Base-by-base conservation (phyloP, 306 rosid genomes). In the Inga laurina region DNA sequence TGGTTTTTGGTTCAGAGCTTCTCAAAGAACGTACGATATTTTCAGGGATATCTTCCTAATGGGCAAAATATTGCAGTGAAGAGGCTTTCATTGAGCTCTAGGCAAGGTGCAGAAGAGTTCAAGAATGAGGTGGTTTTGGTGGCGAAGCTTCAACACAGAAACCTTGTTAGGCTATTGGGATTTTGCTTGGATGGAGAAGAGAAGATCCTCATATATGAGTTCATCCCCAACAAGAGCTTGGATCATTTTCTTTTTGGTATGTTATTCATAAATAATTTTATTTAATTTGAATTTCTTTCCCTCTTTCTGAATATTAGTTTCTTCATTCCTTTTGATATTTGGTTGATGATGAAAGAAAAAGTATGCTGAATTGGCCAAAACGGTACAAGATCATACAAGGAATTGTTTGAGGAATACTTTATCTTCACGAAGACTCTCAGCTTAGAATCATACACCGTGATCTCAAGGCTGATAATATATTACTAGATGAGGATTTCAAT, bases 1-100 rank as follows among this genome's bases (percentile, higher is more conserved):
- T 49, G 32, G 30, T 27, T 49, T 35, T 59, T 72, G 27, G 12
- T 74, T 21, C 13, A 78, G 30, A 48, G n/a, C 14, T 57, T 79
- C 72, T 73, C 59, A 72, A 41, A 11, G 24, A 45, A 51, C 1
- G 68, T 21, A 15, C 49, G 59, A 59, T 54, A 67, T 54, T 82
- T 37, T 82, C 80, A 86, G 92, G 92, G 90, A 30, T 46, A 8
- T 37, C 81, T 88, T 64, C 12, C 22, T 41, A 81, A 81, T 81
- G 82, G 82, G 32, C 82, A 81, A 79, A 37, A 79, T 19, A 72
- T 88, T 54, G 89, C 91, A 24, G 89, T 85, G 78, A 88, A 88
- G 78, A 88, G 91, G 79, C 76, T 88, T 21, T 86, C 89, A 5
- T 66, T 24, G 46, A 46, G 19, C 19, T 88, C 89, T 41, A 19